Percentiles rank a stretch among this genome's conserved stretches.
Evolutionary conservation across 768 basidiomycete genomes (phyloP).

Genomic region (Boletus bicolor): DNA sequence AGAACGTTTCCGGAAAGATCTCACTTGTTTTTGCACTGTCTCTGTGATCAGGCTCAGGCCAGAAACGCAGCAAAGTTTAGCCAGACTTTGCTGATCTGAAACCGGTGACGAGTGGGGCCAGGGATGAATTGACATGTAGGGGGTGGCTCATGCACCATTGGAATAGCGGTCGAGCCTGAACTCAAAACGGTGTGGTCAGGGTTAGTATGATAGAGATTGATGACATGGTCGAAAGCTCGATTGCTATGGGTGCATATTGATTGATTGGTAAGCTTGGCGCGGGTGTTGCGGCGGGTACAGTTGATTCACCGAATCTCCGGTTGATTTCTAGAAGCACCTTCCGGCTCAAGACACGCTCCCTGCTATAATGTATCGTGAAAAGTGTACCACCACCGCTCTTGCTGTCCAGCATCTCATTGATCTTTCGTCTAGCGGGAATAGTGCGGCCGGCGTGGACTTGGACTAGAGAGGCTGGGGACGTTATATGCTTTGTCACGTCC

Average conservation of each 20-base stretch:
- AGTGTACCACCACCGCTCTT: background rate
- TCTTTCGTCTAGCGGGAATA: too few species aligned
- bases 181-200: background rate
- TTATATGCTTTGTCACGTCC: too few species aligned
- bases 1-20: background rate
- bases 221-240: background rate
- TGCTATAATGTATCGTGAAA: background rate
- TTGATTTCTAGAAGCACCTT: background rate
- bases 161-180: background rate
- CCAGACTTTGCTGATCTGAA: background rate
- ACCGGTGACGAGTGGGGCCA: background rate
- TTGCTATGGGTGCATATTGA: background rate
- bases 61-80: background rate
- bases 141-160: background rate
- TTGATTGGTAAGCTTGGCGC: background rate
- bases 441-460: background rate
- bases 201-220: background rate
- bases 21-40: background rate
- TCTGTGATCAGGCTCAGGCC: background rate
- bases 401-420: background rate
- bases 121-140: background rate
- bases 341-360: background rate
- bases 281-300: too few species aligned
- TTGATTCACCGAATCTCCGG: background rate
- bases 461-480: too few species aligned